Base-by-base conservation (phyloP, 805 yeast species). In the Yamadazyma tumulicola region DNA sequence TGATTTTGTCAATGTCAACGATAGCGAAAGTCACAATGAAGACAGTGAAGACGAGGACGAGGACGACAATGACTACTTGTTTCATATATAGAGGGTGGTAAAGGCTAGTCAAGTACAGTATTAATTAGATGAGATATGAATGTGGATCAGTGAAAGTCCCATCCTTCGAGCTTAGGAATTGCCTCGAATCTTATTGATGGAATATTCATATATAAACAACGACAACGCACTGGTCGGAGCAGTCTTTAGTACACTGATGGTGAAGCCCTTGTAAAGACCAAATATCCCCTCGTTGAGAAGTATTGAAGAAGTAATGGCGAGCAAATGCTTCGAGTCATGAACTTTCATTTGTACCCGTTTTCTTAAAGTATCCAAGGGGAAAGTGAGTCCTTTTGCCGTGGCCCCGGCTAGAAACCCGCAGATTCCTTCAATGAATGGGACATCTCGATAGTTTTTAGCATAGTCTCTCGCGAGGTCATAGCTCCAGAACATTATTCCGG, bases 291-390 rank as follows among this genome's bases (percentile, higher is more conserved):
- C 89, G 2, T 47, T 52, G 10, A 42, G 46, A 4, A 78, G 38
- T 22, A 87, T 74, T 39, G 45, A 31, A 19, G 35, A 20, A 31
- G 49, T 47, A 28, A 53, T 38, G 22, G 41, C 18, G 4, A 35
- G 6, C 2, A 21, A 14, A 15, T 26, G 19, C 22, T 26, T 34
- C 11, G 19, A 15, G 8, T 28, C 35, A 21, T 10, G 19, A 18
- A 21, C 29, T 26, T 37, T 41, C 59, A 89, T 77, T 54, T 91
- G 97, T 28, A 83, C 58, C 24, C 95, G 64, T 49, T 87, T 79
- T 15, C 96, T 67, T 2, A 89, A 54, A 0, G 95, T 77, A 55
- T 93, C 98, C 28, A 93, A 54, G 0, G 98, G 98, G 57, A 86
- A 93, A 0, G 86, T 79, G 0, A 77, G 44, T 0, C 79, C 73